A percentile compares a stretch with the other conserved stretches of the same genome.
Conservation (phyloP, 768 basidiomycete genomes). For the Boletus fagicola region DNA sequence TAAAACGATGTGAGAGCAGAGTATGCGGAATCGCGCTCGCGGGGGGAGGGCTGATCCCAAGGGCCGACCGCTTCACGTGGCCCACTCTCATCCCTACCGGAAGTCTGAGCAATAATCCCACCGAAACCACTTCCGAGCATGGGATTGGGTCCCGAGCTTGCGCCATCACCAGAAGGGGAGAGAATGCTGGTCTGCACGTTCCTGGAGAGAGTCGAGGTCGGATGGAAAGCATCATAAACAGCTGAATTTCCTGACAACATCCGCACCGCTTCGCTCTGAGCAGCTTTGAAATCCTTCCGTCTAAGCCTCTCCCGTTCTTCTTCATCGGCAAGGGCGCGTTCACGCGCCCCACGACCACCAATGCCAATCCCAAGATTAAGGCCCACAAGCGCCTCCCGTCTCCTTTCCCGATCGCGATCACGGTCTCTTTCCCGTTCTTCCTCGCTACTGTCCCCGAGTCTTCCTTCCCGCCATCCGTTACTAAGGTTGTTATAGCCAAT, state of each 20-base stretch:
- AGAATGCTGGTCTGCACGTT: constrained; percentile 26
- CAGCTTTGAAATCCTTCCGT: constrained; percentile 49
- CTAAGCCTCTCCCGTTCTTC: constrained; percentile 51
- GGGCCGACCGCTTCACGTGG: constrained; percentile 30
- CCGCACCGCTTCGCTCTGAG: constrained; percentile 37
- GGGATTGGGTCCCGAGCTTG: constrained; percentile 15
- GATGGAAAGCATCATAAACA: constrained; percentile 80
- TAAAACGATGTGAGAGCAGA: constrained; percentile 29
- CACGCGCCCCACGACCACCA: constrained; percentile 52
- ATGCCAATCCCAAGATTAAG: constrained; percentile 33
- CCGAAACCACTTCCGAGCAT: constrained; percentile 26
- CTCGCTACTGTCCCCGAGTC: constrained; percentile 32
- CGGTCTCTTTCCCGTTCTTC: constrained; percentile 47
- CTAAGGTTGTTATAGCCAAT: constrained; percentile 42
- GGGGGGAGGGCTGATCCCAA: constrained; percentile 34
- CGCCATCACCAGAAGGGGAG: constrained; percentile 22
- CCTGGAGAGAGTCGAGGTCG: constrained; percentile 40
- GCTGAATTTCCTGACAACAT: constrained; percentile 42
- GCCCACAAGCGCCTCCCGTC: constrained; percentile 44
- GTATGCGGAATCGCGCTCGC: constrained; percentile 32
- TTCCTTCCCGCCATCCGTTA: constrained; percentile 37
- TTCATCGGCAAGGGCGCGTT: constrained; percentile 62
- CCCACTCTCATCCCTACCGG: constrained; percentile 24
- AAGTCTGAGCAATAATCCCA: constrained; percentile 27
- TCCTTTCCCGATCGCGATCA: constrained; percentile 41